phyloP scores from a whole-genome alignment of 768 basidiomycete species.

The Boletus subparvulus region DNA sequence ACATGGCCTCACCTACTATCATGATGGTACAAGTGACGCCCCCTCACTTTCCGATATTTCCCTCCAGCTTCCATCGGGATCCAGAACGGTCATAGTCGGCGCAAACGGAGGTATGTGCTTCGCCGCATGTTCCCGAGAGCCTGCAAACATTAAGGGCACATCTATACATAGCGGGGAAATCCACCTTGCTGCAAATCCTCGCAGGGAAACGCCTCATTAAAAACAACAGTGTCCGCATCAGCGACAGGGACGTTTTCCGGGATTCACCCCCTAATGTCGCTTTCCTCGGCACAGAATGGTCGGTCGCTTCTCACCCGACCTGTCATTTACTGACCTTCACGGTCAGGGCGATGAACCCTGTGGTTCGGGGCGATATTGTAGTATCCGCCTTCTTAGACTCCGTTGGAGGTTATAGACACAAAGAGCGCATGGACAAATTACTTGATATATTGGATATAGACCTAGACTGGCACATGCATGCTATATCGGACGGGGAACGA shows the following conservation, averaged over 20 bases:
- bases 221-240: slow-evolving; percentile 62
- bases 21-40: slow-evolving; percentile 43
- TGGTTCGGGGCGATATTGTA: slow-evolving; percentile 88
- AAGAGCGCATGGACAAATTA: slow-evolving; percentile 79
- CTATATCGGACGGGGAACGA: slow-evolving; percentile 95
- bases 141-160: background rate
- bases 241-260: slow-evolving; percentile 86
- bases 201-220: slow-evolving; percentile 86
- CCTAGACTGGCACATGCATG: slow-evolving; percentile 94
- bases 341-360: slow-evolving; percentile 93
- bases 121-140: background rate
- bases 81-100: slow-evolving; percentile 84
- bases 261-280: slow-evolving; percentile 80
- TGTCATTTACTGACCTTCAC: background rate
- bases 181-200: slow-evolving; percentile 90
- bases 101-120: slow-evolving; percentile 82
- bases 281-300: slow-evolving; percentile 95
- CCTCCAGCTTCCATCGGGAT: slow-evolving; percentile 68
- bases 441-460: slow-evolving; percentile 94
- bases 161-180: slow-evolving; percentile 72
- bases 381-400: slow-evolving; percentile 96
- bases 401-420: slow-evolving; percentile 93
- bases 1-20: slow-evolving; percentile 55
- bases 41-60: slow-evolving; percentile 65
- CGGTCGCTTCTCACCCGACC: slow-evolving; percentile 22